phyloP scores from a whole-genome alignment of 192 early-diverging fungal genomes.

The Lobosporangium transversale region DNA sequence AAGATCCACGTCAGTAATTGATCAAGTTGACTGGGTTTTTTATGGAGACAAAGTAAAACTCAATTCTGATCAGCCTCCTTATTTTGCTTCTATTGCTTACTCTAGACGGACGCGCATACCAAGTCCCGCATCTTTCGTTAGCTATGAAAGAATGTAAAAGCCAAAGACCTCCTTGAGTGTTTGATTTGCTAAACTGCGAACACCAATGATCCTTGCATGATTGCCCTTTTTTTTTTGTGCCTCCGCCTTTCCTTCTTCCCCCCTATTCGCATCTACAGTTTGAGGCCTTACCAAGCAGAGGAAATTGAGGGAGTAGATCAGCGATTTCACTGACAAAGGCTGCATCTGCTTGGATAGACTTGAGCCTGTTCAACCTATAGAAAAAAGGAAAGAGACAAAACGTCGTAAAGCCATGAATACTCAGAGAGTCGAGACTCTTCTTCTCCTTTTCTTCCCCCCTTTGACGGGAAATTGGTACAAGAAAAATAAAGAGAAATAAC shows the following conservation, averaged over 20 bases:
- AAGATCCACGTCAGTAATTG: not conserved
- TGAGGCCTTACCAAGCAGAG: constrained; percentile 66
- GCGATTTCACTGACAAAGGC: constrained; percentile 73
- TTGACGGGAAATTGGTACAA: not conserved
- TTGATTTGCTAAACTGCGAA: no score
- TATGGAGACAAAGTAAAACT: no score
- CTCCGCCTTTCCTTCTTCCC: no score
- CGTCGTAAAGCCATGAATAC: no score
- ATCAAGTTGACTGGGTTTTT: no score
- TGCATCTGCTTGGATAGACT: constrained; percentile 82
- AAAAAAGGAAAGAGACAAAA: no score
- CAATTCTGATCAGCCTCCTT: not conserved
- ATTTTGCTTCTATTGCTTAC: constrained; percentile 32
- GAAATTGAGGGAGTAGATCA: constrained; percentile 62
- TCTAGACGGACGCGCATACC: constrained; percentile 81
- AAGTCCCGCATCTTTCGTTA: constrained; percentile 88
- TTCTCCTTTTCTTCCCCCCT: not conserved
- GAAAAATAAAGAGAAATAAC: no score
- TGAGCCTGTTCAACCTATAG: constrained; percentile 78
- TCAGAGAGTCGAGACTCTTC: no score
- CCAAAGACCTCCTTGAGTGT: not conserved
- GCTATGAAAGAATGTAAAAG: constrained; percentile 46
- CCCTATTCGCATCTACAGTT: no score
- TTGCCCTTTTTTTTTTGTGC: not conserved
- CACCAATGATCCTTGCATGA: no score